A percentile compares a stretch with the other conserved stretches of the same genome.
phyloP scores from a whole-genome alignment of 2,329 filamentous ascomycete genomes.

The Fusarium mexicanum region DNA sequence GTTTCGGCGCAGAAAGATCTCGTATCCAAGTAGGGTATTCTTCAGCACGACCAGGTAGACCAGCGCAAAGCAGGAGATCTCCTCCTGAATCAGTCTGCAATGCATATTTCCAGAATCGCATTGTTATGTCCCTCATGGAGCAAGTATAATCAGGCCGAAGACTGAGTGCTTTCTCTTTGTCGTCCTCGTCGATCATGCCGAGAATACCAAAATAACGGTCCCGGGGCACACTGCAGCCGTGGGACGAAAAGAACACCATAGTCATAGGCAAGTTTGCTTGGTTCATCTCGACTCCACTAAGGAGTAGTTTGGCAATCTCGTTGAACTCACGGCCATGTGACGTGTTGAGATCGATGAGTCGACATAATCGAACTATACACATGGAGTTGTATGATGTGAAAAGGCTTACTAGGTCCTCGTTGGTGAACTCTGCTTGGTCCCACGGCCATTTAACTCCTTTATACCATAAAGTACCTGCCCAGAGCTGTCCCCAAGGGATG shows the following conservation, averaged over 20 bases:
- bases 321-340: neutral
- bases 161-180: neutral
- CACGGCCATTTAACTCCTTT: neutral
- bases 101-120: conserved; percentile 6
- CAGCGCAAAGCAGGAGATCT: neutral
- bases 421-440: neutral
- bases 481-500: neutral
- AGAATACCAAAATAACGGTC: conserved; percentile 18
- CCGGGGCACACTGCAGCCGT: neutral
- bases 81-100: neutral
- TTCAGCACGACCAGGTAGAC: neutral
- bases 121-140: neutral
- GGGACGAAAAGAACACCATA: neutral
- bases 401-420: accelerated
- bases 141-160: neutral
- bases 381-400: neutral
- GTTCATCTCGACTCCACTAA: neutral
- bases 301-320: neutral
- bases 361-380: neutral
- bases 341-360: neutral
- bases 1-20: neutral
- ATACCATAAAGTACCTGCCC: neutral
- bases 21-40: conserved; percentile 10
- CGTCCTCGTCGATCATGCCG: neutral
- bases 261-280: neutral